Conservation (phyloP, 345 rosid species). For the Dovyalis caffra region DNA sequence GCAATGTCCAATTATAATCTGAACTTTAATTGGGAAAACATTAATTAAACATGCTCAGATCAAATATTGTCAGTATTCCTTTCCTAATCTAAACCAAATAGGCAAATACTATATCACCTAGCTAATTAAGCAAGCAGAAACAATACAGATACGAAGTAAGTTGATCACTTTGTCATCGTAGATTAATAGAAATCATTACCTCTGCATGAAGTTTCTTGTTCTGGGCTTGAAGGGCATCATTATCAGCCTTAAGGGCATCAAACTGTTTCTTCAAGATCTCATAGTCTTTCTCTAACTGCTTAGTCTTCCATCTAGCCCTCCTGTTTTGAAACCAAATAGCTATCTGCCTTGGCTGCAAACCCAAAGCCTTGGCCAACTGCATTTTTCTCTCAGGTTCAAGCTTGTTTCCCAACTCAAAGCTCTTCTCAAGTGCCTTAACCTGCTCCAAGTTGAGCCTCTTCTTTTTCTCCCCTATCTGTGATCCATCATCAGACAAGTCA, state of each 20-base stretch:
- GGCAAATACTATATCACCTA: too few species aligned
- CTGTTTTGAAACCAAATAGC: slow-evolving; percentile 42
- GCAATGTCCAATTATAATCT: too few species aligned
- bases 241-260: slow-evolving; percentile 31
- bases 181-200: slow-evolving; percentile 9
- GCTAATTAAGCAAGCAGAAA: too few species aligned
- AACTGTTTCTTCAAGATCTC: slow-evolving; percentile 36
- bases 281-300: slow-evolving; percentile 38
- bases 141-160: too few species aligned
- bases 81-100: too few species aligned
- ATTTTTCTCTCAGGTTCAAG: slow-evolving; percentile 40
- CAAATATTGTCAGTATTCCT: too few species aligned
- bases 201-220: slow-evolving; percentile 34
- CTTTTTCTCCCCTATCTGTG: slow-evolving; percentile 35
- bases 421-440: slow-evolving; percentile 37
- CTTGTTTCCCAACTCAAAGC: slow-evolving; percentile 37
- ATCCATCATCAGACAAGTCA: slow-evolving; percentile 70
- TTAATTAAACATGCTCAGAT: too few species aligned
- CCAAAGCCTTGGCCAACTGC: slow-evolving; percentile 35
- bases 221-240: slow-evolving; percentile 31
- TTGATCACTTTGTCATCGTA: too few species aligned
- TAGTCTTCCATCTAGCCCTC: slow-evolving; percentile 40
- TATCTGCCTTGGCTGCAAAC: slow-evolving; percentile 34
- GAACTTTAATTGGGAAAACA: too few species aligned
- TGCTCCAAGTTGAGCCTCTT: slow-evolving; percentile 38